phyloP scores from a whole-genome alignment of 2,329 filamentous ascomycete genomes.

The Ustulina deusta region DNA sequence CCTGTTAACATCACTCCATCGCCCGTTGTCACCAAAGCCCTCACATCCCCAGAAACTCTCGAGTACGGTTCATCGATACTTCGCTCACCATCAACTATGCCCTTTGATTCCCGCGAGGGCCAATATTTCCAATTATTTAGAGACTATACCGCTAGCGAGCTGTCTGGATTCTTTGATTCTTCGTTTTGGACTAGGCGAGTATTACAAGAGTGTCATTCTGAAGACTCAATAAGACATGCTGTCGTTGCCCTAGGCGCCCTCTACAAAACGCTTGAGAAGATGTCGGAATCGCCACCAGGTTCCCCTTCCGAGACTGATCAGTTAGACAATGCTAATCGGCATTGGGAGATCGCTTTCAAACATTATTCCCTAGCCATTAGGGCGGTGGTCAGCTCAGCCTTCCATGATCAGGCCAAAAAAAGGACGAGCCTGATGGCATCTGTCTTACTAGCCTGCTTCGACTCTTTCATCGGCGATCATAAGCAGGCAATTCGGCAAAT shows the following conservation, averaged over 20 bases:
- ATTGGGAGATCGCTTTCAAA: constrained; percentile 71
- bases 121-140: constrained; percentile 73
- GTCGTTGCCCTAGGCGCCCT: constrained; percentile 74
- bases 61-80: constrained; percentile 49
- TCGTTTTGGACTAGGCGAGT: constrained; percentile 74
- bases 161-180: constrained; percentile 75
- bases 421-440: constrained; percentile 72
- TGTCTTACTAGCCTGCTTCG: constrained; percentile 75
- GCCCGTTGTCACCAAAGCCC: constrained; percentile 17
- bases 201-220: constrained; percentile 71
- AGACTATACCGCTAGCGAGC: constrained; percentile 69
- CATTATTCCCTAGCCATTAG: constrained; percentile 70
- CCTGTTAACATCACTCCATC: constrained; percentile 12
- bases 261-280: constrained; percentile 74
- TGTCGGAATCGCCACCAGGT: constrained; percentile 62
- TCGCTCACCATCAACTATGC: constrained; percentile 61
- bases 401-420: constrained; percentile 60
- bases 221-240: constrained; percentile 72
- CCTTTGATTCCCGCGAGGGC: constrained; percentile 64
- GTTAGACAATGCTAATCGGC: constrained; percentile 57
- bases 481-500: constrained; percentile 72
- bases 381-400: constrained; percentile 60
- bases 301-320: constrained; percentile 57
- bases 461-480: constrained; percentile 74
- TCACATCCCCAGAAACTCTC: constrained; percentile 55